Conservation (phyloP, 2,329 filamentous ascomycete genomes). For the Thielaviopsis punctulata region DNA sequence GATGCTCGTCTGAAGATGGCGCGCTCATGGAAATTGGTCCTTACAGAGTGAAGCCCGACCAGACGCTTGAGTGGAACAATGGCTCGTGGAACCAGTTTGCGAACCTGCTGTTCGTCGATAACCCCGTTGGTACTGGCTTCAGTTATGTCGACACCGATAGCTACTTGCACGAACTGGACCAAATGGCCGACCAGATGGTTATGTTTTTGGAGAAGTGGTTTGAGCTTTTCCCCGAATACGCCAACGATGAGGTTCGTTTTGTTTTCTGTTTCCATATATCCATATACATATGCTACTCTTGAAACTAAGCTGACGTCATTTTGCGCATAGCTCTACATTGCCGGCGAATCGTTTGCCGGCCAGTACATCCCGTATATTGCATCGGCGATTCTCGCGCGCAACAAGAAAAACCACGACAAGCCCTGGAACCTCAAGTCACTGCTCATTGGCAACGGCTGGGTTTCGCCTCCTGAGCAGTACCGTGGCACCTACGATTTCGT, state of each 20-base stretch:
- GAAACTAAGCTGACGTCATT: not conserved
- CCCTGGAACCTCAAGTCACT: slow-evolving; percentile 69
- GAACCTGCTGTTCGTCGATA: slow-evolving; percentile 91
- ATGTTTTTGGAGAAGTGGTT: slow-evolving; percentile 87
- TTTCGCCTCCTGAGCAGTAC: slow-evolving; percentile 80
- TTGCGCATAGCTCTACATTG: slow-evolving; percentile 59
- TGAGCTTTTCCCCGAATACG: slow-evolving; percentile 75
- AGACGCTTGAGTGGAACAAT: slow-evolving; percentile 59
- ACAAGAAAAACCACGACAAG: slow-evolving; percentile 38
- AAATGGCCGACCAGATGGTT: slow-evolving; percentile 82
- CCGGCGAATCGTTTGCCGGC: slow-evolving; percentile 85
- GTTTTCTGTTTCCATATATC: slow-evolving; percentile 17
- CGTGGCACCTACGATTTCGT: slow-evolving; percentile 69
- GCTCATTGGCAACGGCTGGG: slow-evolving; percentile 95
- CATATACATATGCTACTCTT: not conserved
- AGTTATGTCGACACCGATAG: slow-evolving; percentile 87
- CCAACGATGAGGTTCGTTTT: slow-evolving; percentile 65
- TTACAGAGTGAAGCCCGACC: slow-evolving; percentile 65
- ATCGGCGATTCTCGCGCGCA: slow-evolving; percentile 75
- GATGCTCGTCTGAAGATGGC: slow-evolving; percentile 94
- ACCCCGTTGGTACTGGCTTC: slow-evolving; percentile 89
- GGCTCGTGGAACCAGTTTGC: slow-evolving; percentile 99
- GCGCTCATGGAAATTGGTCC: slow-evolving; percentile 92
- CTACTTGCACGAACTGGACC: slow-evolving; percentile 66
- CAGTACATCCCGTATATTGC: slow-evolving; percentile 96